Evolutionary conservation across 1,139 yeast genomes (phyloP).

Genomic region (Nakaseomyces uthaithaninus): DNA sequence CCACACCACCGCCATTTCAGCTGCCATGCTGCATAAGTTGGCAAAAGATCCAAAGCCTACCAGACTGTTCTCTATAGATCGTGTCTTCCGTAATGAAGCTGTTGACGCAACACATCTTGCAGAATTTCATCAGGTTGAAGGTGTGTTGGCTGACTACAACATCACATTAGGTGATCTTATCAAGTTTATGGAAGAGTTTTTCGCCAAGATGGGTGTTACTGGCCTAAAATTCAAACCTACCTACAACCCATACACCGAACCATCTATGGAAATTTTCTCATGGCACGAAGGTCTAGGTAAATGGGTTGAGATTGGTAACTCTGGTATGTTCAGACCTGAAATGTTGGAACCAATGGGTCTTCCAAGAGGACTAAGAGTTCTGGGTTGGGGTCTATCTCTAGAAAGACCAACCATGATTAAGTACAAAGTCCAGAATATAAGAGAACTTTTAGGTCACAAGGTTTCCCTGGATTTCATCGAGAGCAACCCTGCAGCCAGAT

Average conservation of each 20-base stretch:
- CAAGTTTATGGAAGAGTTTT: constrained; percentile 97
- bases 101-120: constrained; percentile 99
- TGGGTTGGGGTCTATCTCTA: constrained; percentile 95
- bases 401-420: constrained; percentile 99
- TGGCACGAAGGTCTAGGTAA: constrained; percentile 90
- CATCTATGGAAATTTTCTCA: constrained; percentile 94
- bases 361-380: constrained; percentile 86
- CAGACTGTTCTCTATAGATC: constrained; percentile 89
- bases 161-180: constrained; percentile 92
- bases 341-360: constrained; percentile 98
- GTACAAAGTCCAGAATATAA: constrained; percentile 88
- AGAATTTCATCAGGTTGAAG: constrained; percentile 98
- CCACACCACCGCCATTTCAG: constrained; percentile 91
- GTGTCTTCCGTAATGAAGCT: constrained; percentile 99
- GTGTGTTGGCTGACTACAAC: constrained; percentile 95
- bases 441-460: constrained; percentile 92
- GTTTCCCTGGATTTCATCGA: constrained; percentile 90
- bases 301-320: constrained; percentile 99
- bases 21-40: constrained; percentile 76
- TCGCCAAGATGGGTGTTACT: constrained; percentile 93
- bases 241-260: constrained; percentile 98
- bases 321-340: constrained; percentile 99
- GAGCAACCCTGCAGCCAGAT: constrained; percentile 93
- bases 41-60: constrained; percentile 88
- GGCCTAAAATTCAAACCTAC: constrained; percentile 96